Percentiles rank a stretch among this genome's conserved stretches.
phyloP scores from a whole-genome alignment of 129 eudicot genomes.

The Arctium lappa region DNA sequence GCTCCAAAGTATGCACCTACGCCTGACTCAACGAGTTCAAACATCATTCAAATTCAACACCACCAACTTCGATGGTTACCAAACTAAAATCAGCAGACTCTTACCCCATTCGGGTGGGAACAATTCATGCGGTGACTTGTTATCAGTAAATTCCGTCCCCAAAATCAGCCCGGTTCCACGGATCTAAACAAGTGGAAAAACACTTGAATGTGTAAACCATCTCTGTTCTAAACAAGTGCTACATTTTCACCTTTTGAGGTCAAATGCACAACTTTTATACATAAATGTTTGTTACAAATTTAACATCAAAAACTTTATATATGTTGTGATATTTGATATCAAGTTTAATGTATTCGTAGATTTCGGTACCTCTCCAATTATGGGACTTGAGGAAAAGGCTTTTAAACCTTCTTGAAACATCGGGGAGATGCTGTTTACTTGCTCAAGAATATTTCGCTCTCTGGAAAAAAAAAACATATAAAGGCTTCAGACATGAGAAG shows the following conservation, averaged over 20 bases:
- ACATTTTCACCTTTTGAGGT: background rate
- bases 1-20: constrained; percentile 84
- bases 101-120: constrained; percentile 89
- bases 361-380: constrained; percentile 66
- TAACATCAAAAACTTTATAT: background rate
- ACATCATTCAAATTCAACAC: background rate
- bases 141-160: constrained; percentile 73
- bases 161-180: constrained; percentile 70
- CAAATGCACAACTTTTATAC: background rate
- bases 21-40: constrained; percentile 34
- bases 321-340: constrained; percentile 5
- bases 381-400: constrained; percentile 64
- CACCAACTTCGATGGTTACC: background rate
- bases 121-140: constrained; percentile 69
- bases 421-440: constrained; percentile 61
- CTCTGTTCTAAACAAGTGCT: background rate
- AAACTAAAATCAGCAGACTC: background rate
- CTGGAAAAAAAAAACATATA: constrained; percentile 26
- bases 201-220: background rate
- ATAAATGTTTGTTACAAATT: background rate
- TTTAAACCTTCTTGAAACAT: constrained; percentile 72
- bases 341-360: background rate
- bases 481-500: background rate
- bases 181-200: constrained; percentile 39
- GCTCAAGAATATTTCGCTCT: constrained; percentile 66